Percentiles rank a stretch among this genome's conserved stretches.
These are phyloP conservation scores for Taphrina populina DNA, from an alignment of 1,139 yeast genomes.

Conservation along the genomic window DNA sequence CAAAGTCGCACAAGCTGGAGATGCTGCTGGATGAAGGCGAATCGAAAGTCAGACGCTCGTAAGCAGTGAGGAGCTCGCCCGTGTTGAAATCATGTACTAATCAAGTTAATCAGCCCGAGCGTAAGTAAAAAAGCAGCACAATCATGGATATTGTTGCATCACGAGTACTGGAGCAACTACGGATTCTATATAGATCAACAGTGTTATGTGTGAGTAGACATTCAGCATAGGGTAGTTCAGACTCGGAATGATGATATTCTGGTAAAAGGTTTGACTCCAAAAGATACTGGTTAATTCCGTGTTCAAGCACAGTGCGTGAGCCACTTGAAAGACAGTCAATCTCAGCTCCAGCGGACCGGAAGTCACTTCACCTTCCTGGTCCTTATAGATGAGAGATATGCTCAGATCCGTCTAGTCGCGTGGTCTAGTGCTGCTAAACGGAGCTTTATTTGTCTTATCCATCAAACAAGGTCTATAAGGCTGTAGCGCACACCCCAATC, in stretches of 20 bases:
- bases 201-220: too few species aligned
- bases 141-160: too few species aligned
- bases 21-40: constrained; percentile 3
- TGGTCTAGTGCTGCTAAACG: constrained; percentile 18
- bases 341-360: constrained; percentile 19
- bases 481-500: constrained; percentile 8
- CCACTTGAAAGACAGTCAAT: too few species aligned
- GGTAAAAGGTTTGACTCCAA: constrained; percentile 23
- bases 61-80: constrained; percentile 22
- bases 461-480: constrained; percentile 12
- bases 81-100: too few species aligned
- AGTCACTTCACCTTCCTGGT: constrained; percentile 1
- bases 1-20: too few species aligned
- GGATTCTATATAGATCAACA: too few species aligned
- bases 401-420: neutral
- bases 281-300: too few species aligned
- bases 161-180: too few species aligned
- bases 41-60: constrained; percentile 14
- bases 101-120: too few species aligned
- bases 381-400: constrained; percentile 4
- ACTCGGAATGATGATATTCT: constrained; percentile 1
- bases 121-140: too few species aligned
- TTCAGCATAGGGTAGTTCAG: too few species aligned
- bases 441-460: constrained; percentile 1
- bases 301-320: too few species aligned